A percentile compares a stretch with the other conserved stretches of the same genome.
These are phyloP conservation scores for Boletus vinaceobasis DNA, from an alignment of 768 basidiomycete species.

Conservation along the genomic window DNA sequence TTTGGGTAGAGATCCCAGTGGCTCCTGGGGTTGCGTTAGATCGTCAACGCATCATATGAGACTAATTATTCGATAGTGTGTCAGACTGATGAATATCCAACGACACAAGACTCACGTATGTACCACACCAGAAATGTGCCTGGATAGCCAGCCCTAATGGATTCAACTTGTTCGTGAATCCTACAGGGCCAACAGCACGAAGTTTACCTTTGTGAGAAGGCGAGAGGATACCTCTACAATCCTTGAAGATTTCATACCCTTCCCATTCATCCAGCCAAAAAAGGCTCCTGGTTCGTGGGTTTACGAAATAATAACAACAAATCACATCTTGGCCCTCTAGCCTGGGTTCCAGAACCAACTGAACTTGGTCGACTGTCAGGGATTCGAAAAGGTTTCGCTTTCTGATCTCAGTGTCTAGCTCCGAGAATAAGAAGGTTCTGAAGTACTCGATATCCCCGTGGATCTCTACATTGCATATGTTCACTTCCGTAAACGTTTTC, in stretches of 20 bases:
- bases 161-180: background rate
- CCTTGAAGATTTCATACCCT: conserved; percentile 28
- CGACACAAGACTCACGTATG: conserved; percentile 3
- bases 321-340: conserved; percentile 12
- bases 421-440: conserved; percentile 15
- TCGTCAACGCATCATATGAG: background rate
- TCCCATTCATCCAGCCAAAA: conserved; percentile 53
- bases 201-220: conserved; percentile 25
- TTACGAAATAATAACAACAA: conserved; percentile 50
- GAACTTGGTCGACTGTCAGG: conserved; percentile 32
- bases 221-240: conserved; percentile 21
- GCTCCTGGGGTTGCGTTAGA: conserved; percentile 22
- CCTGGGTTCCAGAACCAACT: conserved; percentile 46
- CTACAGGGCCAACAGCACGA: background rate
- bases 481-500: conserved; percentile 54
- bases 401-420: conserved; percentile 19
- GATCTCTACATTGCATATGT: conserved; percentile 41
- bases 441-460: conserved; percentile 36
- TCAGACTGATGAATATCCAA: conserved; percentile 2
- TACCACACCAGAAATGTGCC: conserved; percentile 35
- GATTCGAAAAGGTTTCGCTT: conserved; percentile 11
- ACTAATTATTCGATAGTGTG: background rate
- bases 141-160: conserved; percentile 32
- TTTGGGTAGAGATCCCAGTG: conserved; percentile 35
- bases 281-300: conserved; percentile 43